Evolutionary conservation across 768 basidiomycete species (phyloP), one percentile per base, ranked within the genome.

Genomic region (Rubroboletus pulcherrimus): DNA sequence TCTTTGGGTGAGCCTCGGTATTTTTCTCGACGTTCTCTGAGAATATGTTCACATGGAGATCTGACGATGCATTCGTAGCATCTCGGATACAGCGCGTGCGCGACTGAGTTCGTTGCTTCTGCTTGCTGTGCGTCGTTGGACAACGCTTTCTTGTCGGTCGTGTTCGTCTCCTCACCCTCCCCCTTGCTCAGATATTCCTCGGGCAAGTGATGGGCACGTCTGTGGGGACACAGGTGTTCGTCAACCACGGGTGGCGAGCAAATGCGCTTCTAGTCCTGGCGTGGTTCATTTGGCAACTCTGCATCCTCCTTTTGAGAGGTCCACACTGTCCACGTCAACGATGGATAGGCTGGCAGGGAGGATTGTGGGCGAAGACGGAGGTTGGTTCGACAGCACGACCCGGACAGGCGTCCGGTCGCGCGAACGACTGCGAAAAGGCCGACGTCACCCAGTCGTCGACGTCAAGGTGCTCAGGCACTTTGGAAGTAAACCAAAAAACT

Each of bases 171-270:
- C 29, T 35, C 2, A 54, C 29, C n/a, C 30, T 21, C 15, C 9
- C 30, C 4, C n/a, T 31, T 40, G 21, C 34, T 30, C 44, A 75
- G 69, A 61, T 86, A 35, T 90, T 90, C 67, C 77, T 87, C 30
- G 89, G 90, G 0, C 89, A 91, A 73, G 85, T 91, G 7, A 84
- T 86, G 71, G 90, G 90, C 26, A 90, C 89, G 0, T 77, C 87
- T 0, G 84, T 83, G 2, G 85, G 88, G n/a, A 87, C 87, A 0
- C 68, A 80, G 47, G 78, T 91, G 6, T 93, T 89, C 69, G 77
- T 86, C 33, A 57, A 73, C 9, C 74, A 79, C 58, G 89, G 90
- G 17, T 91, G 87, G 86, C 74, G 81, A 33, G 75, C 84, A 0
- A 78, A 78, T 0, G 84, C 86, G 0, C 76, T 75, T 19, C 72